Conservation (phyloP, 1,284 basidiomycete species). For the Papiliotrema flavescens region DNA sequence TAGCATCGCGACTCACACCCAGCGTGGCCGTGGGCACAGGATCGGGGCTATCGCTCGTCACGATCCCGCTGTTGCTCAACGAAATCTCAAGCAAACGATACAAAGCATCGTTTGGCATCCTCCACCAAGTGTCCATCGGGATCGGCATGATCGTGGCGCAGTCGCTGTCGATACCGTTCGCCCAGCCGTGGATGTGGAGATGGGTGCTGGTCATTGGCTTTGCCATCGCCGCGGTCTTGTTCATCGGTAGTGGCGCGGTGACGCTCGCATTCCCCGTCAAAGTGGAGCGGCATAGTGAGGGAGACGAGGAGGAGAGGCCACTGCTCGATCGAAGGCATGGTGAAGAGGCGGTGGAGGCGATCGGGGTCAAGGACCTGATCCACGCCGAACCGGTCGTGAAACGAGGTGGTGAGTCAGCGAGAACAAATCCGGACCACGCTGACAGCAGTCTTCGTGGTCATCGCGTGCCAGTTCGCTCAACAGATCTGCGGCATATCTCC, state of each 20-base stretch:
- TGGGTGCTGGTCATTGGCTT: constrained; percentile 34
- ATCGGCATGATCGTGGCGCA: constrained; percentile 43
- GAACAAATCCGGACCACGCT: neutral
- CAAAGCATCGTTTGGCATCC: constrained; percentile 41
- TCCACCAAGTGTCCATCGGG: constrained; percentile 46
- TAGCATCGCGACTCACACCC: neutral
- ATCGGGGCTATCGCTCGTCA: constrained; percentile 44
- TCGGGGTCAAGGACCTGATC: constrained; percentile 10
- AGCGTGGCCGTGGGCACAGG: constrained; percentile 45
- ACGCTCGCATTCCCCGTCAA: too few species aligned
- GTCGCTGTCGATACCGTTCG: constrained; percentile 37
- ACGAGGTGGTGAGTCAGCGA: constrained; percentile 13
- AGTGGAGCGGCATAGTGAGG: neutral
- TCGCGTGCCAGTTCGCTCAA: constrained; percentile 22
- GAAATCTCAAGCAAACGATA: constrained; percentile 41
- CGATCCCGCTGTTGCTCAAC: constrained; percentile 45
- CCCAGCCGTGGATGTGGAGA: constrained; percentile 33
- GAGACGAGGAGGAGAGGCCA: constrained; percentile 1
- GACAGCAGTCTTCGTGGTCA: constrained; percentile 17
- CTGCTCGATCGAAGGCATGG: neutral
- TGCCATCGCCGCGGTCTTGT: constrained; percentile 28
- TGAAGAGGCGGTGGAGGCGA: too few species aligned
- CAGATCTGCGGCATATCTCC: constrained; percentile 30
- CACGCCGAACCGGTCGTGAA: constrained; percentile 7
- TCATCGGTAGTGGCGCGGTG: constrained; percentile 20